These are phyloP conservation scores for Endocarpon pusillum DNA, from an alignment of 495 filamentous ascomycete species.

Conservation along the genomic window DNA sequence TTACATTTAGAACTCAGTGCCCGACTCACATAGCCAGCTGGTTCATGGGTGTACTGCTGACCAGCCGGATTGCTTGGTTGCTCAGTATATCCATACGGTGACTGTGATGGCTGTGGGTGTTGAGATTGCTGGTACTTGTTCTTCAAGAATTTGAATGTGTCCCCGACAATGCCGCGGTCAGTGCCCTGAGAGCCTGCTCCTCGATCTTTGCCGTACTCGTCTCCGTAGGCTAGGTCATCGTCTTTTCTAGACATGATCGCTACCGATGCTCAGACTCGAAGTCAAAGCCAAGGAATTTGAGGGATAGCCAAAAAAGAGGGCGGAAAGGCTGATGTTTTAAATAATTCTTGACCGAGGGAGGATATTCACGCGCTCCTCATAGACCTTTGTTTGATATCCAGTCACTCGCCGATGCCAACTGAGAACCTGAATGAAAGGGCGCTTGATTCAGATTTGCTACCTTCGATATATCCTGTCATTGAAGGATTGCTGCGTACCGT, in stretches of 20 bases:
- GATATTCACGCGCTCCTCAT: too few species aligned
- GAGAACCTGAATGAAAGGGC: too few species aligned
- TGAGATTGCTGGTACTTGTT: constrained; percentile 19
- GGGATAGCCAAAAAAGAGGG: too few species aligned
- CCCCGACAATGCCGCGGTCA: constrained; percentile 34
- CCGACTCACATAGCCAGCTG: constrained; percentile 3
- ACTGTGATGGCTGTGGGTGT: constrained; percentile 13
- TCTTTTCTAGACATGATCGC: constrained; percentile 25
- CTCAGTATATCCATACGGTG: constrained; percentile 8
- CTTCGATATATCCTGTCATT: too few species aligned
- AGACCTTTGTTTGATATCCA: too few species aligned
- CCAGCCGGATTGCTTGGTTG: constrained; percentile 9
- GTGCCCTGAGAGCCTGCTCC: constrained; percentile 17
- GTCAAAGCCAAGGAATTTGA: too few species aligned
- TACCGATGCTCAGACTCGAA: too few species aligned
- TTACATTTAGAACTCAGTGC: not conserved
- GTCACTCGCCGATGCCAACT: too few species aligned
- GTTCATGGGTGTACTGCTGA: constrained; percentile 8
- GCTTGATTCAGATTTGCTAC: too few species aligned
- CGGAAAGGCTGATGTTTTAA: too few species aligned
- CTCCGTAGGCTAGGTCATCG: constrained; percentile 39
- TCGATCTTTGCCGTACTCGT: constrained; percentile 24
- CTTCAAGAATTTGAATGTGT: constrained; percentile 33
- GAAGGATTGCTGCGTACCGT: too few species aligned
- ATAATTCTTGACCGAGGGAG: too few species aligned